phyloP scores from a whole-genome alignment of 2,329 filamentous ascomycete genomes.

The Triangularia verruculosa region DNA sequence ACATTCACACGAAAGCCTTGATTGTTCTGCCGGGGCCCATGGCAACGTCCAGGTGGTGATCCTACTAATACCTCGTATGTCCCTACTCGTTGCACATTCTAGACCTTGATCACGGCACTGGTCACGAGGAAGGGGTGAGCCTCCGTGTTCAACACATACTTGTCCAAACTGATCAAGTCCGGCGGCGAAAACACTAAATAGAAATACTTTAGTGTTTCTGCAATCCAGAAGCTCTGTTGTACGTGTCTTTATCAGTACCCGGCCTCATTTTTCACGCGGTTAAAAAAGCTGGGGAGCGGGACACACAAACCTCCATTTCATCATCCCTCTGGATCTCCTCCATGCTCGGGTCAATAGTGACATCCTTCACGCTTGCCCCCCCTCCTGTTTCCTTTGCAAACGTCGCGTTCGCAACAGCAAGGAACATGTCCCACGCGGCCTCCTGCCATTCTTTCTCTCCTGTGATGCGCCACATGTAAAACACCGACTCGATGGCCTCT shows the following conservation, averaged over 20 bases:
- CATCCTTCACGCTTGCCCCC: conserved; percentile 46
- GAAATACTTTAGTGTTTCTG: conserved; percentile 74
- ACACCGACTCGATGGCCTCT: conserved; percentile 39
- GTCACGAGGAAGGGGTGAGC: conserved; percentile 44
- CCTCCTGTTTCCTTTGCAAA: conserved; percentile 43
- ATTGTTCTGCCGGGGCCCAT: neutral
- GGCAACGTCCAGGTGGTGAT: neutral
- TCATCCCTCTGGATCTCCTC: conserved; percentile 37
- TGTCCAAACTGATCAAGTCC: conserved; percentile 60
- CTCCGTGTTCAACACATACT: conserved; percentile 62
- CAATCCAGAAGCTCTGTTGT: conserved; percentile 62
- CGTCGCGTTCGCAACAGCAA: conserved; percentile 39
- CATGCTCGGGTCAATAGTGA: conserved; percentile 39
- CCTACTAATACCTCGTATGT: neutral
- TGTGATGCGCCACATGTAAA: conserved; percentile 52
- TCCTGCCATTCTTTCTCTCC: conserved; percentile 46
- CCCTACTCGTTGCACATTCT: neutral
- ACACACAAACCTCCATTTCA: conserved; percentile 33
- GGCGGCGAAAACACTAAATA: conserved; percentile 68
- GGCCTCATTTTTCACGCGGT: conserved; percentile 30
- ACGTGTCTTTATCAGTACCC: neutral
- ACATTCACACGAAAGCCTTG: neutral
- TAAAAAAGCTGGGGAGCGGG: conserved; percentile 37
- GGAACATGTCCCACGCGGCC: conserved; percentile 53
- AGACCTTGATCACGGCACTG: neutral